These are phyloP conservation scores for Sclerotinia nivalis DNA, from an alignment of 2,329 filamentous ascomycete species.

Conservation along the genomic window DNA sequence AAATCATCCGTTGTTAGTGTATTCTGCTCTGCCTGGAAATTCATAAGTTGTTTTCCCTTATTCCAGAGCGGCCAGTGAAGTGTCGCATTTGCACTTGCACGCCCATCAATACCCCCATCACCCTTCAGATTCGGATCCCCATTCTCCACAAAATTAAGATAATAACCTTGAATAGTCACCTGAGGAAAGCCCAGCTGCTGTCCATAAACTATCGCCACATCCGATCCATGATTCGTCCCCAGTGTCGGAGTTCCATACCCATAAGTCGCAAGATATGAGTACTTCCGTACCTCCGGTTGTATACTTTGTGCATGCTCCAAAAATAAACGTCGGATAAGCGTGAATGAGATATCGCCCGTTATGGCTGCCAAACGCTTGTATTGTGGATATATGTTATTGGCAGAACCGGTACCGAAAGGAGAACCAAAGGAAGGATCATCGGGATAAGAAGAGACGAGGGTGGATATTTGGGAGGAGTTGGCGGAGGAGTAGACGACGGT, in stretches of 20 bases:
- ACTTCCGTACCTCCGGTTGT: constrained; percentile 60
- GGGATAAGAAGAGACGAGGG: constrained; percentile 55
- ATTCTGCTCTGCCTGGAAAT: background rate
- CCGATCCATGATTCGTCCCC: constrained; percentile 73
- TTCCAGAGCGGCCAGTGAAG: constrained; percentile 41
- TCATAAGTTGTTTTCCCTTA: background rate
- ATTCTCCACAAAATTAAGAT: constrained; percentile 69
- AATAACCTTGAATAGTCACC: constrained; percentile 64
- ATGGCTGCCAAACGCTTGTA: constrained; percentile 76
- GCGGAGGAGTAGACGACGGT: constrained; percentile 60
- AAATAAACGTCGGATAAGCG: constrained; percentile 65
- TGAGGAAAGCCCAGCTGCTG: constrained; percentile 42
- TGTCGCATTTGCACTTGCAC: constrained; percentile 48
- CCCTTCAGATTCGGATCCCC: constrained; percentile 65
- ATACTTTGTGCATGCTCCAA: constrained; percentile 49
- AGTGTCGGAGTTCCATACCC: constrained; percentile 68
- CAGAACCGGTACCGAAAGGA: constrained; percentile 65
- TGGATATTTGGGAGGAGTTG: background rate
- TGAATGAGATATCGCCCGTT: constrained; percentile 75
- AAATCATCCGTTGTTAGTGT: background rate
- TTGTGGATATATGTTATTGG: constrained; percentile 73
- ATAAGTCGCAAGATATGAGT: constrained; percentile 76
- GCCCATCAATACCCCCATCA: constrained; percentile 47
- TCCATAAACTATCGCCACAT: constrained; percentile 65
- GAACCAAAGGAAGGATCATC: constrained; percentile 53